A percentile compares a stretch with the other conserved stretches of the same genome.
Conservation (phyloP, 495 filamentous ascomycete genomes). For the Podospora pseudoanserina region DNA sequence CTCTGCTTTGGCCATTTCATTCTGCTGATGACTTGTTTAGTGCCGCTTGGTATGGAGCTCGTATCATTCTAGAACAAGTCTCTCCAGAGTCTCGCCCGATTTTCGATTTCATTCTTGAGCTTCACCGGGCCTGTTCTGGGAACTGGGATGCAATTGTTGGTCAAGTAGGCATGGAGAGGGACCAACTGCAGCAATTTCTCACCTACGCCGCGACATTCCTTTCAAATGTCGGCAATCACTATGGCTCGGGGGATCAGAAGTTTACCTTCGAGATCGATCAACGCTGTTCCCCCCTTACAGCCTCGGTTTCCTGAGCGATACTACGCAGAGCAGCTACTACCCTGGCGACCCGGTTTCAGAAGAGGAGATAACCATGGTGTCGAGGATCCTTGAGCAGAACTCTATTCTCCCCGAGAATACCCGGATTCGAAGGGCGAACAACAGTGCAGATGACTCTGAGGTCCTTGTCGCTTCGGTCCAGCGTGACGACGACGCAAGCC, state of each 20-base stretch:
- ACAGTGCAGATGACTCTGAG: neutral
- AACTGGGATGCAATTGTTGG: conserved; percentile 30
- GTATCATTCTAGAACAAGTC: conserved; percentile 41
- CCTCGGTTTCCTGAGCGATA: conserved; percentile 17
- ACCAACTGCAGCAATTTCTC: conserved; percentile 29
- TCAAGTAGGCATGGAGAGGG: conserved; percentile 1
- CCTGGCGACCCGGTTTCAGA: conserved; percentile 18
- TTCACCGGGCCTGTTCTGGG: conserved; percentile 34
- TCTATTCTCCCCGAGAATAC: conserved; percentile 28
- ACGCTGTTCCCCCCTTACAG: too few species aligned
- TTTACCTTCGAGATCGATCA: conserved; percentile 15
- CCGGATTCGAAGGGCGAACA: conserved; percentile 17
- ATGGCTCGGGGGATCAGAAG: conserved; percentile 35
- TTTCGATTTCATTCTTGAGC: conserved; percentile 39
- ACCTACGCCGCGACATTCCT: conserved; percentile 35
- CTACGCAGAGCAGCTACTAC: conserved; percentile 25
- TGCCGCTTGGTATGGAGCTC: conserved; percentile 40
- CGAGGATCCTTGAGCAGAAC: conserved; percentile 17
- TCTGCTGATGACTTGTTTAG: conserved; percentile 9
- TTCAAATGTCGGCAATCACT: conserved; percentile 39
- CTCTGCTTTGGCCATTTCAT: neutral
- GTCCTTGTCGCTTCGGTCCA: conserved; percentile 7
- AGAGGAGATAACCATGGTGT: conserved; percentile 21
- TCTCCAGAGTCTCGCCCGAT: conserved; percentile 39
- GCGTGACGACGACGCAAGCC: conserved; percentile 1